Percentiles rank a stretch among this genome's conserved stretches.
Evolutionary conservation across 208 protist species (phyloP).

Genomic region (Leishmania arabica): DNA sequence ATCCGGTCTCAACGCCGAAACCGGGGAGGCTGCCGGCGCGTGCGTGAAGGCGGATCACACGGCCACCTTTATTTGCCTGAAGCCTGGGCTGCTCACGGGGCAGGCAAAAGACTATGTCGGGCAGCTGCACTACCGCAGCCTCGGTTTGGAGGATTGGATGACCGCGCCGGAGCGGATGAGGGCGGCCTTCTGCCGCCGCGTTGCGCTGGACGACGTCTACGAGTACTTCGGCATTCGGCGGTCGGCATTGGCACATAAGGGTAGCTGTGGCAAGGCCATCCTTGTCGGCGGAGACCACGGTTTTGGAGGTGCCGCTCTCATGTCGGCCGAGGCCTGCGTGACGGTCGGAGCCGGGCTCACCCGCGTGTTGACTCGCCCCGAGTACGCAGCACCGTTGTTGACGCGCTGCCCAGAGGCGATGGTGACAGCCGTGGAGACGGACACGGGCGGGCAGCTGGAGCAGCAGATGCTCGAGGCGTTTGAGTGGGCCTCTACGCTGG

Average conservation of each 20-base stretch:
- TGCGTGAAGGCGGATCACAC: conserved; percentile 80
- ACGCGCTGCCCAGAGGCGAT: conserved; percentile 84
- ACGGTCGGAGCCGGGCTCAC: conserved; percentile 62
- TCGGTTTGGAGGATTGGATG: conserved; percentile 68
- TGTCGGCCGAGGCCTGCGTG: conserved; percentile 79
- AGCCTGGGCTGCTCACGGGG: conserved; percentile 82
- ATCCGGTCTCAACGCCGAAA: conserved; percentile 84
- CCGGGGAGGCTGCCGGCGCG: conserved; percentile 50
- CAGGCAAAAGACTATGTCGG: conserved; percentile 60
- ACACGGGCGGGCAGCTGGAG: background rate
- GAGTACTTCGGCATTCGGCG: conserved; percentile 41
- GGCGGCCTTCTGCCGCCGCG: conserved; percentile 44
- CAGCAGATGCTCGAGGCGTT: conserved; percentile 36
- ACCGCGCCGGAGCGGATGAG: conserved; percentile 18
- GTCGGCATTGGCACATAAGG: conserved; percentile 59
- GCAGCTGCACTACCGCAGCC: conserved; percentile 68
- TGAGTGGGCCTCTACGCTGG: conserved; percentile 55
- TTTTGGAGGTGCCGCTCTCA: conserved; percentile 75
- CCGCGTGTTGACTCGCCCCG: conserved; percentile 57
- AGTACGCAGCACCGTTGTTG: conserved; percentile 64
- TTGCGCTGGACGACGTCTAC: conserved; percentile 44
- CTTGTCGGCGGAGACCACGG: conserved; percentile 75
- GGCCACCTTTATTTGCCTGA: conserved; percentile 79
- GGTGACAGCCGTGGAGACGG: conserved; percentile 19
- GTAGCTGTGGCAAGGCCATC: conserved; percentile 59